Evolutionary conservation across 768 basidiomycete genomes (phyloP).

Genomic region (Tylopilus intermedius): DNA sequence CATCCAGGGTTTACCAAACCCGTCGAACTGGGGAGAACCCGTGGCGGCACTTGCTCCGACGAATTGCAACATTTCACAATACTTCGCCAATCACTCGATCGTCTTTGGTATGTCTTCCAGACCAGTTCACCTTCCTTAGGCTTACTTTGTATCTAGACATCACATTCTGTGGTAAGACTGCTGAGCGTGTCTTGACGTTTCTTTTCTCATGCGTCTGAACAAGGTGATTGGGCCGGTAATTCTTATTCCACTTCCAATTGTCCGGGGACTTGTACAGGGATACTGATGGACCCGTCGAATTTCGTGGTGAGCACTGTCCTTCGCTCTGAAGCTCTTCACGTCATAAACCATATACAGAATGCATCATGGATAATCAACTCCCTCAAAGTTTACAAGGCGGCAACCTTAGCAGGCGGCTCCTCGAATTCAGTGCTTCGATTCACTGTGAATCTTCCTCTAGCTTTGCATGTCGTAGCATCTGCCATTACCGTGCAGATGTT

Average conservation of each 20-base stretch:
- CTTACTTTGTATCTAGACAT: conserved; percentile 49
- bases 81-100: conserved; percentile 68
- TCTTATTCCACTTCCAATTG: conserved; percentile 70
- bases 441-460: conserved; percentile 4
- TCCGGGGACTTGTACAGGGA: conserved; percentile 65
- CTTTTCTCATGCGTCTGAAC: conserved; percentile 9
- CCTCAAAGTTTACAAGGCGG: conserved; percentile 68
- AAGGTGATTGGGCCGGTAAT: conserved; percentile 83
- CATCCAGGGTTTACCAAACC: conserved; percentile 53
- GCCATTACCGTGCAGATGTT: conserved; percentile 12
- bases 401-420: conserved; percentile 38
- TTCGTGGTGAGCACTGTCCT: conserved; percentile 52
- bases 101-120: conserved; percentile 55
- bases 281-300: conserved; percentile 62
- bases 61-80: conserved; percentile 52
- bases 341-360: conserved; percentile 43
- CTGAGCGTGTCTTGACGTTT: neutral
- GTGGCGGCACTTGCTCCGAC: conserved; percentile 53
- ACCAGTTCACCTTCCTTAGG: neutral
- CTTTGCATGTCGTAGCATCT: conserved; percentile 9
- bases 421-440: conserved; percentile 14
- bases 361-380: conserved; percentile 79
- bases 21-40: conserved; percentile 64
- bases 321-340: neutral
- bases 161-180: conserved; percentile 66